Base-by-base conservation (phyloP, 1,284 basidiomycete genomes). In the Apiotrichum brassicae region DNA sequence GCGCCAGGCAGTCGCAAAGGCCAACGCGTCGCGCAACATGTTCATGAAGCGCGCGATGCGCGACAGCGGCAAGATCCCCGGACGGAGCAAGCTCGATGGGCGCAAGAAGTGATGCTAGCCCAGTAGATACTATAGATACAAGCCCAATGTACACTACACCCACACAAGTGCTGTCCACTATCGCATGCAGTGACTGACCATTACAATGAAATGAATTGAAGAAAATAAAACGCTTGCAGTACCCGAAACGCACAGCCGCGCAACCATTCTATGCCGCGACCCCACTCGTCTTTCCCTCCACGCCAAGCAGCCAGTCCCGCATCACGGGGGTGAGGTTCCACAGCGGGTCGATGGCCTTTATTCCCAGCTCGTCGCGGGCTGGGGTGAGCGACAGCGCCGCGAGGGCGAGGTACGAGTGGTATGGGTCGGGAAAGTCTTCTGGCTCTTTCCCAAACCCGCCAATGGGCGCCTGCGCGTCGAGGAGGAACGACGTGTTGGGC, bases 361-460 rank as follows among this genome's bases (percentile, higher is more conserved):
- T 43, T 61, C 70, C 86, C 80, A 87, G 36, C 77, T 77, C 47
- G 55, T 46, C 49, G n/a, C 41, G 40, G 4, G 45, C 63, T 9
- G 80, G 78, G 56, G 82, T 81, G 58, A 91, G 76, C 2, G 86
- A 78, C 28, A 93, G 64, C 0, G 86, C 83, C 0, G 91, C 90
- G 20, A 94, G 74, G 2, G 87, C 83, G 24, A 95, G 77, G 68
- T 94, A 95, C 0, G 89, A 91, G 62, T 95, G 91, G 69, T 83
- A 93, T 8, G 87, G 91, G 76, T 94, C 88, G 82, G 90, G 82
- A 58, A 76, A 78, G 57, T 88, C 85, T 11, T 80, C 82, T 0
- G 86, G 85, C 3, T 82, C 81, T 65, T 93, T 93, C 0, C 82
- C 80, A 43, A 94, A 84, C 0, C 91, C 91, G 0, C 91, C 91